phyloP scores from a whole-genome alignment of 345 rosid genomes.

The Erucastrum elatum region DNA sequence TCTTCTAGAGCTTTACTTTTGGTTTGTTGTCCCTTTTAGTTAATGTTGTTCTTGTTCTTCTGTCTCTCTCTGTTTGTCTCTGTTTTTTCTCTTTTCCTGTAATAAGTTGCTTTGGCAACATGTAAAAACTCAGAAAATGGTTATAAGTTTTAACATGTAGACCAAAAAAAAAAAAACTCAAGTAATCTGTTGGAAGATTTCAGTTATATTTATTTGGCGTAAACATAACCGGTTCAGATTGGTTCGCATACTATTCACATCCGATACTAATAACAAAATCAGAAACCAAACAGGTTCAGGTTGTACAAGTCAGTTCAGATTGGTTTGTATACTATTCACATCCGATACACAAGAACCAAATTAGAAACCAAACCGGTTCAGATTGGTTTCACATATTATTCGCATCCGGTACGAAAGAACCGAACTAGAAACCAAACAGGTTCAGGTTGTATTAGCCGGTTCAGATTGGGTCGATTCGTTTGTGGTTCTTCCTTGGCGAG shows the following conservation, averaged over 20 bases:
- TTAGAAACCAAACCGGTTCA: background rate
- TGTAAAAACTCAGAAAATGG: too few relatives aligned
- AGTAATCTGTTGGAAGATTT: too few relatives aligned
- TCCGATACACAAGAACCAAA: background rate
- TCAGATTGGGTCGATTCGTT: conserved; percentile 6
- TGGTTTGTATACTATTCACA: background rate
- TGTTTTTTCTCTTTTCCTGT: too few relatives aligned
- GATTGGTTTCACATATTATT: background rate
- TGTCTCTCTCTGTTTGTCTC: too few relatives aligned
- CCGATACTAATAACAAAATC: background rate
- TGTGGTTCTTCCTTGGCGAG: conserved; percentile 9
- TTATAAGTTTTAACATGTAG: too few relatives aligned
- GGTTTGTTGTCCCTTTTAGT: too few relatives aligned
- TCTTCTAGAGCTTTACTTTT: too few relatives aligned
- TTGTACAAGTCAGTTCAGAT: background rate
- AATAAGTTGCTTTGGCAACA: too few relatives aligned
- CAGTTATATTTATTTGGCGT: too few relatives aligned
- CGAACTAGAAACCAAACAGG: background rate
- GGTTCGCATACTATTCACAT: background rate
- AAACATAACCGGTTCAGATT: background rate
- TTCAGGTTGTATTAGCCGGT: background rate
- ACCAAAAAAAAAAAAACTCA: too few relatives aligned
- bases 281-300: background rate
- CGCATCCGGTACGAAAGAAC: background rate
- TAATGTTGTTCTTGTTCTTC: too few relatives aligned